Conservation (phyloP, 192 early-diverging fungal species). For the Coemansia sp. region DNA sequence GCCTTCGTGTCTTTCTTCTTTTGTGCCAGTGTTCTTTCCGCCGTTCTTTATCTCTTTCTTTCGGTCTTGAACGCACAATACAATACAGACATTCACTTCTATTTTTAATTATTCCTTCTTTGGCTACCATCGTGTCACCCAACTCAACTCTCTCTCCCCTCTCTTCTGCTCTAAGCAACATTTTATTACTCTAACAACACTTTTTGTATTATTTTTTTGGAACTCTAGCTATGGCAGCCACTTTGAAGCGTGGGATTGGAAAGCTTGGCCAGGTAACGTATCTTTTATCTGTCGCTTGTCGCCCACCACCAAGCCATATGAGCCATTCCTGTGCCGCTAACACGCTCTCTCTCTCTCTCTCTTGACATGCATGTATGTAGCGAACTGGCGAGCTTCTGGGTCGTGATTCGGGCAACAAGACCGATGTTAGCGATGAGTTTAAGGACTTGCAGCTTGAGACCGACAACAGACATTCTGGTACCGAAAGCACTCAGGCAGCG, state of each 20-base stretch:
- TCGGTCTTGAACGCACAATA: constrained; percentile 12
- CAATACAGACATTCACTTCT: background rate
- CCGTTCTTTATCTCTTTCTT: background rate
- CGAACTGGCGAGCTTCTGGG: constrained; percentile 83
- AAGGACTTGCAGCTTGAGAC: constrained; percentile 75
- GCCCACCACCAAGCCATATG: background rate
- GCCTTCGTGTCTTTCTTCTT: constrained; percentile 16
- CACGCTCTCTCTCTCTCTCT: background rate
- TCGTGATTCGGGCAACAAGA: constrained; percentile 57
- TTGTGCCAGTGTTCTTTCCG: background rate
- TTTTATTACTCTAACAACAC: background rate
- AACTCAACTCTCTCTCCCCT: background rate
- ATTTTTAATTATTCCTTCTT: constrained; percentile 9
- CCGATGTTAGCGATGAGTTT: constrained; percentile 82
- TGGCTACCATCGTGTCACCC: background rate
- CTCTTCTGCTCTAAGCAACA: constrained; percentile 10
- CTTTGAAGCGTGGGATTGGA: constrained; percentile 65
- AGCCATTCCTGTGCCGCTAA: background rate
- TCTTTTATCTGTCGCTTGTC: background rate
- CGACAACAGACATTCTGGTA: constrained; percentile 62
- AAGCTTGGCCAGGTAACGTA: constrained; percentile 66
- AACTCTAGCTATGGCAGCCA: constrained; percentile 32
- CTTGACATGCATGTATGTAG: constrained; percentile 13
- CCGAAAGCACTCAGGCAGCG: constrained; percentile 64
- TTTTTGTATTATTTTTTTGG: constrained; percentile 11